These are phyloP conservation scores for Geopyxis carbonaria DNA, from an alignment of 495 filamentous ascomycete species.

Conservation along the genomic window DNA sequence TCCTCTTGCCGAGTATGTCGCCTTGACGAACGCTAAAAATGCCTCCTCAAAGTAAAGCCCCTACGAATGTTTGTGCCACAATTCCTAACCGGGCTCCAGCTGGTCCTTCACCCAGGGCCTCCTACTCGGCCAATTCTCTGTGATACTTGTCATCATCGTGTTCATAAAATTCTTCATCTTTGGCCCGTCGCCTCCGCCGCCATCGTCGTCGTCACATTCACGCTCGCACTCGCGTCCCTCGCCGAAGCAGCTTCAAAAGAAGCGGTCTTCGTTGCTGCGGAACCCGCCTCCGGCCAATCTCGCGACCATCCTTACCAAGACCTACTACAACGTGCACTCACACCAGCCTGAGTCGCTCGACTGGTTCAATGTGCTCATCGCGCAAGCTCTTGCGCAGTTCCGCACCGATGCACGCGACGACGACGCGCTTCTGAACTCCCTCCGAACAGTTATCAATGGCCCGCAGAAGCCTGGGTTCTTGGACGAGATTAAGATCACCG, in stretches of 20 bases:
- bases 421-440: conserved; percentile 81
- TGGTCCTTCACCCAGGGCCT: conserved; percentile 87
- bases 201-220: conserved; percentile 31
- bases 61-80: conserved; percentile 1
- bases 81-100: conserved; percentile 31
- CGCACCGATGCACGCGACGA: conserved; percentile 75
- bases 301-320: conserved; percentile 82
- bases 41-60: no score
- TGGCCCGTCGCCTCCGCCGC: conserved; percentile 54
- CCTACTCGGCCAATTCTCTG: conserved; percentile 78
- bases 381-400: conserved; percentile 92
- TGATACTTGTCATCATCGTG: conserved; percentile 71
- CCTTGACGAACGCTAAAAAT: conserved; percentile 19
- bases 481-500: conserved; percentile 82
- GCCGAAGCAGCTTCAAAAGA: conserved; percentile 43
- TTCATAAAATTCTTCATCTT: conserved; percentile 99
- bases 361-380: conserved; percentile 97
- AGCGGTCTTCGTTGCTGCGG: conserved; percentile 58
- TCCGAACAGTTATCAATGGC: conserved; percentile 76
- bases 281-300: conserved; percentile 52
- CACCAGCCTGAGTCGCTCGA: conserved; percentile 98
- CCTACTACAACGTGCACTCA: conserved; percentile 89
- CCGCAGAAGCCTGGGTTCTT: conserved; percentile 73
- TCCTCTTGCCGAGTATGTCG: conserved; percentile 21
- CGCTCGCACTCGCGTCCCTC: no score